A percentile compares a stretch with the other conserved stretches of the same genome.
Conservation (phyloP, 805 yeast species). For the Nakazawaea wickerhamii region DNA sequence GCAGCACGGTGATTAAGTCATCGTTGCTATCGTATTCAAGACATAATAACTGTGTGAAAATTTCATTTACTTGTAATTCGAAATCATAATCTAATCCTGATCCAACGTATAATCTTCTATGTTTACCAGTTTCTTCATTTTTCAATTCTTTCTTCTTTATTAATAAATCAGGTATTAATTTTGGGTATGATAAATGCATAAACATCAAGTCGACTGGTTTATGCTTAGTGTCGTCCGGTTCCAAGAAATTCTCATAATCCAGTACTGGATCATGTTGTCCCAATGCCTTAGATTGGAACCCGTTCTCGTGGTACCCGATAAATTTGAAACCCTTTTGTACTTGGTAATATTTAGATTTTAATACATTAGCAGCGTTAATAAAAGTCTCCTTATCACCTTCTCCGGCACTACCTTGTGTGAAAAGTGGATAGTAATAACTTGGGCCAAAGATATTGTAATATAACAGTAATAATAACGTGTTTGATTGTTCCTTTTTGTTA, state of each 20-base stretch:
- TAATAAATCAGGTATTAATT: conserved; percentile 30
- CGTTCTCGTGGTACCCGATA: conserved; percentile 38
- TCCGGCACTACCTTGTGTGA: conserved; percentile 71
- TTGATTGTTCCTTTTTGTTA: conserved; percentile 53
- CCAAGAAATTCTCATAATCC: conserved; percentile 22
- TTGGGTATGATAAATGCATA: conserved; percentile 61
- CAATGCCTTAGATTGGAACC: conserved; percentile 35
- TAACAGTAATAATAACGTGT: conserved; percentile 51
- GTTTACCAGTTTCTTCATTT: conserved; percentile 21
- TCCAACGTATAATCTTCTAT: conserved; percentile 28
- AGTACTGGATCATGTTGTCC: conserved; percentile 36
- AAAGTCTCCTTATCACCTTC: conserved; percentile 82
- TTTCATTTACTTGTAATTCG: conserved; percentile 35
- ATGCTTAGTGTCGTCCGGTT: conserved; percentile 17
- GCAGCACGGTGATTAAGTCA: conserved; percentile 13
- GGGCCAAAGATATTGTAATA: conserved; percentile 70
- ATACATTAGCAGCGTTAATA: conserved; percentile 57
- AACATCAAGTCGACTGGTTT: conserved; percentile 29
- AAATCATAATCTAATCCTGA: conserved; percentile 30
- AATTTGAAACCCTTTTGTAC: conserved; percentile 48
- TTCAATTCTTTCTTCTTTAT: conserved; percentile 21
- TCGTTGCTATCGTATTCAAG: conserved; percentile 19
- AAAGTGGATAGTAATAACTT: conserved; percentile 55
- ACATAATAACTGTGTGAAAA: conserved; percentile 33
- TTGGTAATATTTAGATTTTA: conserved; percentile 48